Conservation (phyloP, 169 alveolate species). For the Eimeria maxima region DNA sequence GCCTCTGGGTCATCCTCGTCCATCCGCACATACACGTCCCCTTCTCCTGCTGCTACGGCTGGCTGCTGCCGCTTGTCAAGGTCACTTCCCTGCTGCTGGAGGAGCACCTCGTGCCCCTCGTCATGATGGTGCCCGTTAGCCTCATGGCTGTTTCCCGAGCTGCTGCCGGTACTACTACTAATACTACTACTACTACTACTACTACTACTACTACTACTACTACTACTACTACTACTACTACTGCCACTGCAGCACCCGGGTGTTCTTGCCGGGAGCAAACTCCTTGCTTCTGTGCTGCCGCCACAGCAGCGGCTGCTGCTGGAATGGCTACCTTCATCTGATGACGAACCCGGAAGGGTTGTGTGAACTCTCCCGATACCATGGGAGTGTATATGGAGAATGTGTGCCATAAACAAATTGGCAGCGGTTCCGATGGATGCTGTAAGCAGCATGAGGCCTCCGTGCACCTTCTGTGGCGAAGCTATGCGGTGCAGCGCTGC, state of each 20-base stretch:
- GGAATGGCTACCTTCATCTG: background rate
- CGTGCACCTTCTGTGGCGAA: conserved; percentile 92
- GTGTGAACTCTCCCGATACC: conserved; percentile 87
- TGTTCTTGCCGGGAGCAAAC: conserved; percentile 1
- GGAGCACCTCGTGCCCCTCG: conserved; percentile 21
- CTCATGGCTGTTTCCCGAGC: conserved; percentile 20
- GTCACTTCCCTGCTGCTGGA: conserved; percentile 12
- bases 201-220: conserved; percentile 19
- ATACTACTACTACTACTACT: too few species aligned
- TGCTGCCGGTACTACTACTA: conserved; percentile 29
- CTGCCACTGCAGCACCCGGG: conserved; percentile 51
- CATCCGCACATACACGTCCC: conserved; percentile 75
- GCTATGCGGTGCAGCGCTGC: conserved; percentile 96
- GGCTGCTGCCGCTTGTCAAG: conserved; percentile 39
- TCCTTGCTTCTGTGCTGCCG: conserved; percentile 2
- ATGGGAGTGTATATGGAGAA: conserved; percentile 89
- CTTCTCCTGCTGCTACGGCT: conserved; percentile 46
- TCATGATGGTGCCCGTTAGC: conserved; percentile 6
- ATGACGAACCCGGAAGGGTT: background rate
- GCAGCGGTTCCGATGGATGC: conserved; percentile 96
- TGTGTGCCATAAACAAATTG: conserved; percentile 95
- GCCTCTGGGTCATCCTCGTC: conserved; percentile 84
- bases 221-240: background rate
- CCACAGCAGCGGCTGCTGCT: conserved; percentile 39
- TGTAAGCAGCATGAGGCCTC: conserved; percentile 96